These are phyloP conservation scores for Trichoderma atrobrunneum DNA, from an alignment of 2,329 filamentous ascomycete genomes.

Conservation along the genomic window DNA sequence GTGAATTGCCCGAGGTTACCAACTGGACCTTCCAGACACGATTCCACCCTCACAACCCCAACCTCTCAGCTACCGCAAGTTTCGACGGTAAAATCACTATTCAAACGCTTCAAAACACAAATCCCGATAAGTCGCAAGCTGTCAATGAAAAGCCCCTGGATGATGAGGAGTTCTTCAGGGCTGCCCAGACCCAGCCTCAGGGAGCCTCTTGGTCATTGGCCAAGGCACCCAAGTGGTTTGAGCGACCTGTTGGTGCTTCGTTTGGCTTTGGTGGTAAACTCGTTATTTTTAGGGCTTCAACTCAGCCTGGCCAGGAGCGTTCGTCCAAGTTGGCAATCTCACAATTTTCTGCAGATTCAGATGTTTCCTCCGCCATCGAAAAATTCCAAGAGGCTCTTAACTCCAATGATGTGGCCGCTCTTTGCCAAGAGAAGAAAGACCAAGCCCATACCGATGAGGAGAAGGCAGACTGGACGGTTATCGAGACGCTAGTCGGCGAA, in stretches of 20 bases:
- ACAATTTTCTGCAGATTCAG: constrained; percentile 83
- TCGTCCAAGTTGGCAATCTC: constrained; percentile 80
- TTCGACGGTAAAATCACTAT: constrained; percentile 96
- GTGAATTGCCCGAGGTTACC: constrained; percentile 95
- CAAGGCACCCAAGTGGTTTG: constrained; percentile 86
- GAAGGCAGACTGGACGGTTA: constrained; percentile 93
- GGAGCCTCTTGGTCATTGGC: constrained; percentile 82
- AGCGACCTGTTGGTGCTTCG: constrained; percentile 78
- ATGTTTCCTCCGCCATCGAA: constrained; percentile 78
- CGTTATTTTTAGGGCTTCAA: constrained; percentile 64
- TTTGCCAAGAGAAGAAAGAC: constrained; percentile 77
- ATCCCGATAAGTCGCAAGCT: constrained; percentile 67
- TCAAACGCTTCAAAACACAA: constrained; percentile 92
- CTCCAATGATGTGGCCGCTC: constrained; percentile 70
- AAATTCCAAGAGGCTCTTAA: constrained; percentile 82
- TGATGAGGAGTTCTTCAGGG: constrained; percentile 94
- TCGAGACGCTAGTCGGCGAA: constrained; percentile 80
- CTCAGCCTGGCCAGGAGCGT: constrained; percentile 60
- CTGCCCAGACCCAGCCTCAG: constrained; percentile 87
- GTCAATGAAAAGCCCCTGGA: constrained; percentile 69
- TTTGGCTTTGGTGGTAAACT: constrained; percentile 97
- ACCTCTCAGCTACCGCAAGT: constrained; percentile 87
- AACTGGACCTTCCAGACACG: constrained; percentile 98
- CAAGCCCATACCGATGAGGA: constrained; percentile 81
- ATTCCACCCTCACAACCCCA: constrained; percentile 92